Evolutionary conservation across 2,329 filamentous ascomycete species (phyloP), one percentile per base, ranked within the genome.

Genomic region (Colletotrichum sp.): DNA sequence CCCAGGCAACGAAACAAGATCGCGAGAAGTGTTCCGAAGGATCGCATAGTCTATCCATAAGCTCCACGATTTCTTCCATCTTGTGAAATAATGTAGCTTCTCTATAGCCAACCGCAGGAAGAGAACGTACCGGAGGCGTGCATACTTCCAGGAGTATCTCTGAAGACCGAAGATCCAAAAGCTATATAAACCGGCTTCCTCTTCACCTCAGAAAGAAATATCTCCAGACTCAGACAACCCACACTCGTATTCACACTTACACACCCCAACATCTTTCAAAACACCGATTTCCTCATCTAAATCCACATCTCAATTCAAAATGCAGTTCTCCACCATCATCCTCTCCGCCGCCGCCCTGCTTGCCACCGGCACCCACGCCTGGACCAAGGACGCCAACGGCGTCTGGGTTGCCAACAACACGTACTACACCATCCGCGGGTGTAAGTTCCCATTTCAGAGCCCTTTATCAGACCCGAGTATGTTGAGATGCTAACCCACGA

Each of bases 381-480:
- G 69, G 69, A 36, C 61, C 8, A 28, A 72, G 61, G 69, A 39
- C 10, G 30, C 48, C 16, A 64, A 72, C 21, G 69, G 69, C 5
- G 48, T 39, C 21, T 72, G 69, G 69, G 48, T 65, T 21, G 69
- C 69, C 4, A 72, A 72, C 61, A 66, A 72, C 48, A 26, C 28
- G 5, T 36, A 36, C 69, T 30, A 72, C 69, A 52, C 26, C 10
- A 57, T 66, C 21, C 26, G 43, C 9, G 69, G 59, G 5, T 57
- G 69, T 66, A 28, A 57, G 69, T 71, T 30, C 10, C 2, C 15
- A 0, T 12, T 24, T 21, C 59, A 8, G 1, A 21, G 4, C 4
- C 18, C 2, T 15, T 1, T 55, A 10, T 21, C 10, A 30, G 26
- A 10, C 24, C 2, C 8, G 8, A 52, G 26, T 7, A 4, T 1